Evolutionary conservation across 257 asterid genomes (phyloP).

Genomic region (Lycium ferocissimum): DNA sequence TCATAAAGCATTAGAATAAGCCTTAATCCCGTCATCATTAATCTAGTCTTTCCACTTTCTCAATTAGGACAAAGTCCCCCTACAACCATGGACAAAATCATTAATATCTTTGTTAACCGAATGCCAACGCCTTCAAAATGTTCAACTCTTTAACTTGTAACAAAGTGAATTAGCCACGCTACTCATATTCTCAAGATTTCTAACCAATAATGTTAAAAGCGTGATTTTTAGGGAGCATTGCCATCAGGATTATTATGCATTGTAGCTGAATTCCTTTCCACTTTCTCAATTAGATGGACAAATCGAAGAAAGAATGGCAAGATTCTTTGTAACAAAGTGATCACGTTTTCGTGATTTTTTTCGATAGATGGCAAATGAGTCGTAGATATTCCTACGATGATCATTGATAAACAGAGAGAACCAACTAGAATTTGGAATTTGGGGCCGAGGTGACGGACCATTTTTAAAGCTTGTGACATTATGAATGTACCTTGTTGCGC

Average conservation of each 20-base stretch:
- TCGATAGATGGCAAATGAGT: conserved; percentile 53
- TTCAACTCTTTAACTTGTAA: too few species aligned
- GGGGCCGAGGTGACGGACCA: conserved; percentile 78
- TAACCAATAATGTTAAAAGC: too few species aligned
- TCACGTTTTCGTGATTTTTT: conserved; percentile 58
- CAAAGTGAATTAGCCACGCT: too few species aligned
- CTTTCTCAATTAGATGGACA: conserved; percentile 64
- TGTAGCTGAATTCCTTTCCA: conserved; percentile 57
- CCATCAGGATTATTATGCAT: conserved; percentile 46
- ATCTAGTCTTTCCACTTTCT: too few species aligned
- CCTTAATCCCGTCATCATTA: too few species aligned
- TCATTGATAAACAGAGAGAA: conserved; percentile 59
- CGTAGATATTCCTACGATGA: conserved; percentile 67
- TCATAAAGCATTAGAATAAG: too few species aligned
- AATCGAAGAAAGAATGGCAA: conserved; percentile 73
- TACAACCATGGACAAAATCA: too few species aligned
- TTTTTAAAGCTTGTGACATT: conserved; percentile 64
- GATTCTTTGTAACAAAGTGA: conserved; percentile 77
- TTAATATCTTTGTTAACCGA: too few species aligned
- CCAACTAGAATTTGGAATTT: conserved; percentile 73
- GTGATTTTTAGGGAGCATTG: too few species aligned
- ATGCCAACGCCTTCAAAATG: too few species aligned
- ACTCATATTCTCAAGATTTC: too few species aligned
- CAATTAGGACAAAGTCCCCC: too few species aligned
- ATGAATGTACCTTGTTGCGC: conserved; percentile 84